Evolutionary conservation across 2,329 filamentous ascomycete species (phyloP).

Genomic region (Pseudogymnoascus sp.): DNA sequence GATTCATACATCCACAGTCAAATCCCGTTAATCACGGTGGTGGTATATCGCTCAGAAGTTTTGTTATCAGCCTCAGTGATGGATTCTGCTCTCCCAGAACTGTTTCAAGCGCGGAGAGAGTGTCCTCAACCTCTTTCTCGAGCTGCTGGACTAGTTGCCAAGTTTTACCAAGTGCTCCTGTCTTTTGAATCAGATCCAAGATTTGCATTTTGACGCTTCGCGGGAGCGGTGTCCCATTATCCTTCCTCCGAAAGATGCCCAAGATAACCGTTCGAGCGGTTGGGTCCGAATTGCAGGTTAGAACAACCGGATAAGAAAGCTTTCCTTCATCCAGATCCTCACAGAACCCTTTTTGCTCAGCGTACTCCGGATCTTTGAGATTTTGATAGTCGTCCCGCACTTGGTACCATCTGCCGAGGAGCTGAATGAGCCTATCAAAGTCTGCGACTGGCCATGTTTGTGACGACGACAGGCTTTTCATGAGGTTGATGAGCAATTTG

Average conservation of each 20-base stretch:
- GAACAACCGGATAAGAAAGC: constrained; percentile 10
- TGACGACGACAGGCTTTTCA: not conserved
- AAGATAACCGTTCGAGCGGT: not conserved
- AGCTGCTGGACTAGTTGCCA: not conserved
- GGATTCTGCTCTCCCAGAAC: not conserved
- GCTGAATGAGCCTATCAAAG: not conserved
- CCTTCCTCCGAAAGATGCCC: not conserved
- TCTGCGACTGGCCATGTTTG: not conserved
- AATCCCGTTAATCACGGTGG: not conserved
- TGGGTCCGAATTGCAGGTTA: not conserved
- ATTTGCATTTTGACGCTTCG: not conserved
- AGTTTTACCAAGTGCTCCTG: not conserved
- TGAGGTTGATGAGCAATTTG: not conserved
- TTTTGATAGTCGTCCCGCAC: not conserved
- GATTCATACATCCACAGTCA: not conserved
- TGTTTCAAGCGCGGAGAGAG: not conserved
- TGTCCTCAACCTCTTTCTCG: not conserved
- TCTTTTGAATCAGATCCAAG: not conserved
- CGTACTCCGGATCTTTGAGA: not conserved
- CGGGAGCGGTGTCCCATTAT: not conserved
- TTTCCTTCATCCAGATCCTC: constrained; percentile 13
- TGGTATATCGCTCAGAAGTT: not conserved
- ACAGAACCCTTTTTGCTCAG: constrained; percentile 9
- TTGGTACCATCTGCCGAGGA: not conserved
- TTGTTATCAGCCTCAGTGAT: not conserved